phyloP scores from a whole-genome alignment of 2,329 filamentous ascomycete genomes.

The Lachnum nothofagi region DNA sequence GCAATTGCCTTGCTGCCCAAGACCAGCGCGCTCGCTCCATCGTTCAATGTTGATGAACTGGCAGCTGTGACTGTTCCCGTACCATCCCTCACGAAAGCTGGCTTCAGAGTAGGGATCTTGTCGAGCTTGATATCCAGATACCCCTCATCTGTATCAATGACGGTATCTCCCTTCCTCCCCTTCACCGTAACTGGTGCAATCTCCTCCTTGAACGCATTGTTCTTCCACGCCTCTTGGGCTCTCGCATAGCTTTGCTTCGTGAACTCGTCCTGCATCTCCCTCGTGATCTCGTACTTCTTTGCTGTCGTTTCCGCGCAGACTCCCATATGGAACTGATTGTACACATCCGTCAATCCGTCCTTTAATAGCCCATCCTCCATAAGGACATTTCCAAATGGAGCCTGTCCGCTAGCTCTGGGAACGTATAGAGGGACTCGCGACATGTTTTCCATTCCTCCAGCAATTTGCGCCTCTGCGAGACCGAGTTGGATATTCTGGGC shows the following conservation, averaged over 20 bases:
- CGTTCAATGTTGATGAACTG: slow-evolving; percentile 90
- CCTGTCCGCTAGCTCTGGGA: slow-evolving; percentile 72
- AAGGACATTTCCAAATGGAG: slow-evolving; percentile 80
- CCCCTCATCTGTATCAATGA: slow-evolving; percentile 81
- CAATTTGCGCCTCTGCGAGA: slow-evolving; percentile 79
- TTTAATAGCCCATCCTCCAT: slow-evolving; percentile 90
- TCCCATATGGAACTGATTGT: slow-evolving; percentile 96
- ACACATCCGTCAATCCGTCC: slow-evolving; percentile 93
- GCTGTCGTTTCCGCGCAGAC: slow-evolving; percentile 93
- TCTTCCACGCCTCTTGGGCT: slow-evolving; percentile 83
- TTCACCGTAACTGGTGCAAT: slow-evolving; percentile 83
- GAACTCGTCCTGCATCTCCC: slow-evolving; percentile 86
- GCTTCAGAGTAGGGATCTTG: slow-evolving; percentile 80
- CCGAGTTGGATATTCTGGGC: slow-evolving; percentile 94
- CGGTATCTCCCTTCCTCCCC: slow-evolving; percentile 72
- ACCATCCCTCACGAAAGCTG: slow-evolving; percentile 81
- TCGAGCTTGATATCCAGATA: slow-evolving; percentile 82
- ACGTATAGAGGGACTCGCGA: slow-evolving; percentile 87
- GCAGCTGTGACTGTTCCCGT: slow-evolving; percentile 89
- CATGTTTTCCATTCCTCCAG: slow-evolving; percentile 99
- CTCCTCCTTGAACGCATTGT: slow-evolving; percentile 79
- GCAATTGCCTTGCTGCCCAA: slow-evolving; percentile 77
- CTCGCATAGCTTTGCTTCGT: slow-evolving; percentile 85
- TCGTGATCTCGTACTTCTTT: slow-evolving; percentile 74
- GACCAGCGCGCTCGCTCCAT: slow-evolving; percentile 86